Evolutionary conservation across 176 grass and related monocot genomes (phyloP).

Genomic region (Aegilops tauschii): DNA sequence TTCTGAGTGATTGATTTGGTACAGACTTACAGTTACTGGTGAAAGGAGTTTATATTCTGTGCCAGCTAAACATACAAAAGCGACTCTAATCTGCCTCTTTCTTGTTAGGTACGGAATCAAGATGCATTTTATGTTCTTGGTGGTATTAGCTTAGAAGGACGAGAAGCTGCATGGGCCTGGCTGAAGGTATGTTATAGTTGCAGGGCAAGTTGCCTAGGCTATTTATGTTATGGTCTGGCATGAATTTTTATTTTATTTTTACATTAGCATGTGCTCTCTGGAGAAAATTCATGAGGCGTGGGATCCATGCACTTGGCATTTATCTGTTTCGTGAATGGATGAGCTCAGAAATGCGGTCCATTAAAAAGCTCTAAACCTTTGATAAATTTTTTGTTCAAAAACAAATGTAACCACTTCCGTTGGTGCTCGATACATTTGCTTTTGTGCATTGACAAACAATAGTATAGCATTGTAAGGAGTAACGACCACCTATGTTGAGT

Average conservation of each 20-base stretch:
- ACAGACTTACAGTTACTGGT: not conserved
- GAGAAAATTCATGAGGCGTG: constrained; percentile 9
- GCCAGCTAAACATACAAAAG: not conserved
- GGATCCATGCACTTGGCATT: not conserved
- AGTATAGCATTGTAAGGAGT: not conserved
- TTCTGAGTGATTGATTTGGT: not conserved
- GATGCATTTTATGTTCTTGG: constrained; percentile 71
- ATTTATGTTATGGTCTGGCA: not conserved
- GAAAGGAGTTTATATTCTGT: too few relatives aligned
- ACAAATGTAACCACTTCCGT: not conserved
- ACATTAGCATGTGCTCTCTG: not conserved
- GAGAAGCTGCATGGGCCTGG: constrained; percentile 85
- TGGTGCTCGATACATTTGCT: not conserved
- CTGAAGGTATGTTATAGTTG: constrained; percentile 63
- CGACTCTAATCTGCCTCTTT: constrained; percentile 1
- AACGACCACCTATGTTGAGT: not conserved
- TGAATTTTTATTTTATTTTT: not conserved
- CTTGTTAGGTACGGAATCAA: constrained; percentile 72
- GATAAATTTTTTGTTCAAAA: not conserved
- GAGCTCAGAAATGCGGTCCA: not conserved
- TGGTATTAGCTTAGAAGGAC: constrained; percentile 66
- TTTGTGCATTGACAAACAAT: constrained; percentile 4
- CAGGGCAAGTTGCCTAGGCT: not conserved
- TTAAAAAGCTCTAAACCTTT: not conserved
- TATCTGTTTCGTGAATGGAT: not conserved